phyloP scores from a whole-genome alignment of 768 basidiomycete genomes.

The Roridomyces roridus region DNA sequence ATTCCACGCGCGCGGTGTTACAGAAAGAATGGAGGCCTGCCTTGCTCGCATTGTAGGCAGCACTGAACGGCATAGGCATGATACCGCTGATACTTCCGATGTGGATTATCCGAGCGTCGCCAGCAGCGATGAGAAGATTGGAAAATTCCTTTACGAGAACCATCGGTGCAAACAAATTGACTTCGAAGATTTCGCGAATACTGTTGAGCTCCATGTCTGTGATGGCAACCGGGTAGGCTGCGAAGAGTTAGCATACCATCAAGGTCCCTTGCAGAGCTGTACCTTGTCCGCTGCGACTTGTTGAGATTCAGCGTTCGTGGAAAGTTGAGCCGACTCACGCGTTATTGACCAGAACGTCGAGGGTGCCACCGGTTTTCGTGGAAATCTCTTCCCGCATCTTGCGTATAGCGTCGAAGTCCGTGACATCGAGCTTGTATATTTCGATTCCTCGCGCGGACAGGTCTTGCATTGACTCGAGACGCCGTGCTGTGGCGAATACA shows the following conservation, averaged over 20 bases:
- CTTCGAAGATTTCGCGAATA: conserved; percentile 29
- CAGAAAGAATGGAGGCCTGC: conserved; percentile 26
- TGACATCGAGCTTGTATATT: conserved; percentile 31
- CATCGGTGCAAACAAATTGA: conserved; percentile 33
- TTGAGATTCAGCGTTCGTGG: no score
- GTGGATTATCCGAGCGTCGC: conserved; percentile 28
- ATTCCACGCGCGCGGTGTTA: neutral
- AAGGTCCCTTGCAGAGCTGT: no score
- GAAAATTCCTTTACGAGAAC: conserved; percentile 31
- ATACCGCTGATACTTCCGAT: conserved; percentile 30
- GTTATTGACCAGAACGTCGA: conserved; percentile 7
- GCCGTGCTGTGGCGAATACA: conserved; percentile 32
- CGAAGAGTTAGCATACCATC: no score
- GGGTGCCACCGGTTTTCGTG: neutral
- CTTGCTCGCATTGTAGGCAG: no score
- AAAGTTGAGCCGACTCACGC: neutral
- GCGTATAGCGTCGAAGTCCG: conserved; percentile 1
- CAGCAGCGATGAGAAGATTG: conserved; percentile 27
- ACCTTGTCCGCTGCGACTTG: neutral
- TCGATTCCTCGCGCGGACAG: conserved; percentile 22
- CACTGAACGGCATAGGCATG: conserved; percentile 31
- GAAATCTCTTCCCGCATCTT: neutral
- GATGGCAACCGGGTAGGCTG: conserved; percentile 1
- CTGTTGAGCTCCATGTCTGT: conserved; percentile 24
- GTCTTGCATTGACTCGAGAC: conserved; percentile 22